Percentiles rank a stretch among this genome's conserved stretches.
These are phyloP conservation scores for Globisporangium recalcitrans DNA, from an alignment of 352 stramenopile species.

Conservation along the genomic window DNA sequence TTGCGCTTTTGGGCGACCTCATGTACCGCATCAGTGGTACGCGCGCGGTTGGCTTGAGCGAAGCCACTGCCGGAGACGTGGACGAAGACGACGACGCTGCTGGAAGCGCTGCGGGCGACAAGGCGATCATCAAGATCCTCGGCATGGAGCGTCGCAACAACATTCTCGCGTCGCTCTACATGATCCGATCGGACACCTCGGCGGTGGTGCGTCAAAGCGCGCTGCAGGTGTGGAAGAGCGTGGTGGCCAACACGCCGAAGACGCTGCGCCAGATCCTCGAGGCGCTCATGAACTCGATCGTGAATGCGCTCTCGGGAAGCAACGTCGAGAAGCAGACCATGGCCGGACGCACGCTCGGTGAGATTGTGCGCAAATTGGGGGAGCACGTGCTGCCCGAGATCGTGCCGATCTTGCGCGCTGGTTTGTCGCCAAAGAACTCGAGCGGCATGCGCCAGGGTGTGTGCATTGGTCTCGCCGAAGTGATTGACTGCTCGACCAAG, in stretches of 20 bases:
- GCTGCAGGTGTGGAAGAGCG: slow-evolving; percentile 98
- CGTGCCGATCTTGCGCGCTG: slow-evolving; percentile 95
- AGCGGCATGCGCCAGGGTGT: slow-evolving; percentile 89
- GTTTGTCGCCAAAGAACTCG: slow-evolving; percentile 73
- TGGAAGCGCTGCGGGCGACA: slow-evolving; percentile 76
- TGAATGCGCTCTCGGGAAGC: slow-evolving; percentile 91
- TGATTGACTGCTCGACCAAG: slow-evolving; percentile 96
- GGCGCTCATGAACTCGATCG: slow-evolving; percentile 94
- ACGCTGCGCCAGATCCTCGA: slow-evolving; percentile 97
- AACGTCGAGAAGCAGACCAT: slow-evolving; percentile 89
- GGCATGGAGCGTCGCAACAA: slow-evolving; percentile 92
- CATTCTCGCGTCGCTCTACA: slow-evolving; percentile 97
- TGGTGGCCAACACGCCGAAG: slow-evolving; percentile 96
- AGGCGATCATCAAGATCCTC: slow-evolving; percentile 88
- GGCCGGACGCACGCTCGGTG: slow-evolving; percentile 92
- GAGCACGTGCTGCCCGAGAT: slow-evolving; percentile 98
- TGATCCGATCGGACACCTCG: slow-evolving; percentile 96
- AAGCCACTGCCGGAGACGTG: slow-evolving; percentile 47
- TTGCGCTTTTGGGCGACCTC: slow-evolving; percentile 93
- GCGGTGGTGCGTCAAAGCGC: slow-evolving; percentile 95
- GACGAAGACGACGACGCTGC: slow-evolving; percentile 86
- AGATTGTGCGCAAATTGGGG: slow-evolving; percentile 99
- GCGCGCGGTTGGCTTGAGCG: slow-evolving; percentile 82
- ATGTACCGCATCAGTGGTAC: slow-evolving; percentile 98
- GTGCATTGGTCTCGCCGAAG: slow-evolving; percentile 97